Conservation (phyloP, 345 rosid genomes). For the Salix viminalis region DNA sequence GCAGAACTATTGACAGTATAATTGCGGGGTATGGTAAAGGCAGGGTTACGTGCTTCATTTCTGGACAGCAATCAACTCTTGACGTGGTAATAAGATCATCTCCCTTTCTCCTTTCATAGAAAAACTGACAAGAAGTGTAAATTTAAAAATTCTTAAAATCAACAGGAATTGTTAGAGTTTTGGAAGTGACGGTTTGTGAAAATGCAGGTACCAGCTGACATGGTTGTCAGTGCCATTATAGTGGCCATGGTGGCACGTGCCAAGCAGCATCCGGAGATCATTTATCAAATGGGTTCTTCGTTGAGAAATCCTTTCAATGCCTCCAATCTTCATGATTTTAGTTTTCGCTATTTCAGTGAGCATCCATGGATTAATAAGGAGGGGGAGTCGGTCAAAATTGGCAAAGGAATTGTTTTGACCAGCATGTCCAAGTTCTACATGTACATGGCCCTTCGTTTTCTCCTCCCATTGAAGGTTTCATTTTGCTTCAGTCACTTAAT, state of each 20-base stretch:
- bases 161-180: no score
- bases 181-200: background rate
- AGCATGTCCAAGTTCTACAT: slow-evolving; percentile 7
- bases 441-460: slow-evolving; percentile 14
- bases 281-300: slow-evolving; percentile 22
- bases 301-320: background rate
- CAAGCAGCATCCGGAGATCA: background rate
- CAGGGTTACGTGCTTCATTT: slow-evolving; percentile 13
- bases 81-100: slow-evolving; percentile 14
- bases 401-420: background rate
- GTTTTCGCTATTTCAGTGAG: slow-evolving; percentile 10
- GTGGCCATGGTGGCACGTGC: slow-evolving; percentile 12
- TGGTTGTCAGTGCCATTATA: slow-evolving; percentile 19
- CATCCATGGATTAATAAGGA: slow-evolving; percentile 17
- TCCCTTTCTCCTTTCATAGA: no score
- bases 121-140: background rate
- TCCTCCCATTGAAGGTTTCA: slow-evolving; percentile 12
- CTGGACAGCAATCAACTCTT: background rate
- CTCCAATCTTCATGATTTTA: slow-evolving; percentile 1
- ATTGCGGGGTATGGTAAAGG: slow-evolving; percentile 19
- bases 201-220: slow-evolving; percentile 23
- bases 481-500: no score
- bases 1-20: slow-evolving; percentile 15
- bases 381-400: background rate
- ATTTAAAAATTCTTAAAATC: background rate